Base-by-base conservation (phyloP, 177 flowering plant genomes). In the Vitis hybrid region DNA sequence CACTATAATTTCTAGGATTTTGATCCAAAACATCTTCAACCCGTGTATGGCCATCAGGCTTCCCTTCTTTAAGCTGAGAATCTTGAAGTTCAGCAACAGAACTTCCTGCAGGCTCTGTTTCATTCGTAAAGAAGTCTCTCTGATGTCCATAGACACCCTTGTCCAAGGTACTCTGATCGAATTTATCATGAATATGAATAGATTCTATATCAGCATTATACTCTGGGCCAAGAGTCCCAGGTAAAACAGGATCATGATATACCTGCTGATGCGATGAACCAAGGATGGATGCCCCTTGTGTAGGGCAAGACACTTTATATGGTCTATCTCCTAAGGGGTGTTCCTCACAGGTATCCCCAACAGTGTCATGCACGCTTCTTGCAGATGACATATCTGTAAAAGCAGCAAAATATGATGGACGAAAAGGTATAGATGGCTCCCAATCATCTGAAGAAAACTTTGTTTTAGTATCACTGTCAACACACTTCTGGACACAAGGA, bases 391-490 rank as follows among this genome's bases (percentile, higher is more conserved):
- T 48, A 55, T 63, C 60, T 15, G 75, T 60, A 26, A 86, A 61
- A 57, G 85, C 60, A 67, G 80, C 73, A 59, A 73, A 63, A 66
- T 84, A 82, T 10, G 97, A 89, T 66, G 98, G 90, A 52, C 86
- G 84, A 73, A 93, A 92, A 64, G 95, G 97, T 52, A 74, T 83
- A 73, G 99, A 93, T 66, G 94, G 94, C 73, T 88, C 97, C 99
- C 99, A 93, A 72, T 80, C 82, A 77, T 77, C 52, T 55, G 81
- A 69, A 69, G 74, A 60, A 62, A 78, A 61, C 72, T 78, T 75
- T 26, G 70, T 17, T 63, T 68, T 78, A 50, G 59, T 69, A n/a
- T 75, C 71, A 64, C 58, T 52, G 30, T 75, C 77, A 30, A 61
- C 72, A 45, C 58, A 13, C 66, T 67, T 80, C 49, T 74, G 71